Evolutionary conservation across 1,139 yeast species (phyloP), one percentile per base, ranked within the genome.

Genomic region (Pneumocystis canis): DNA sequence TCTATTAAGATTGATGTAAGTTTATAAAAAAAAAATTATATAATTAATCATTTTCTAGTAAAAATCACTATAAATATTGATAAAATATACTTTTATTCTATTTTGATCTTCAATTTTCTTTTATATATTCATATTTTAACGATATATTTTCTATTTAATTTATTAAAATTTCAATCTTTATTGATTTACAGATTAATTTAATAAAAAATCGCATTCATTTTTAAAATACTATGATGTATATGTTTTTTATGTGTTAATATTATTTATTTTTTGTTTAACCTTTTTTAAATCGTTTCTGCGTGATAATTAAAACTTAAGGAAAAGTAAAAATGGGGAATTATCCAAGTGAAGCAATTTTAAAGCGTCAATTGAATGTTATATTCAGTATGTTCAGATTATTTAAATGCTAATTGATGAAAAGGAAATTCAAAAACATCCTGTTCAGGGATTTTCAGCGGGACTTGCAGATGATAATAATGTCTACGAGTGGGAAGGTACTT

Each of bases 1-100:
- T 85, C 89, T 66, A 87, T 92, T 71, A 90, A 90, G 75, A 86
- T 90, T 65, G 97, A 92, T 68, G 84, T 71, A 69, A 39, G 39
- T n/a, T 71, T 84, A 84, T 66, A 85, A 81, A 59, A 92, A 84
- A 30, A 92, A 47, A 25, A 41, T 2, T 18, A 25, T 25, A 11
- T 5, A 16, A 2, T 25, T 47, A 47, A 47, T 14, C 11, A 25
- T 11, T 20, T 11, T 20, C 5, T 18, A 47, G 54, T 47, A 47
- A 47, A 25, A 20, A 25, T 25, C 1, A 35, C 39, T 9, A 20
- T 40, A n/a, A 47, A 9, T 25, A 25, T 11, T 47, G 20, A 47
- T 47, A 25, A 47, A 25, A 47, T 47, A 25, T 47, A 11, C 20
- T 47, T 47, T 25, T 25, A 11, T n/a, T 47, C 7, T 9, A 40